Evolutionary conservation across 148 eudicot species (phyloP), one percentile per base, ranked within the genome.

Genomic region (Fallopia convolvulus): DNA sequence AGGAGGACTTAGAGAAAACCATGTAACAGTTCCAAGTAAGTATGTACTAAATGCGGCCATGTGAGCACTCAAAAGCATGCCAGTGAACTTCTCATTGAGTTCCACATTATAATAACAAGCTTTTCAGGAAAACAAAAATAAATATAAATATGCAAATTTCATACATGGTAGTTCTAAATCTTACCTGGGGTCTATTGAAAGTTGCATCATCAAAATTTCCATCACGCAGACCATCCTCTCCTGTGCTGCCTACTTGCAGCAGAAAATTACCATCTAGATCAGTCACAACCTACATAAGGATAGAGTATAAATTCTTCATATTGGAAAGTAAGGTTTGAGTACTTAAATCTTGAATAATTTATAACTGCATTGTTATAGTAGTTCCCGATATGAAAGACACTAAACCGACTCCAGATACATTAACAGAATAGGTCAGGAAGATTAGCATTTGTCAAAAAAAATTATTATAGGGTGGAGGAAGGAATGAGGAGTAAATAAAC

Each of bases 131-230:
- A 9, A 48, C 12, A 48, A 48, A 48, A 48, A 10, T 15, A 1
- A 55, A 55, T 18, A 55, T 36, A 55, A 53, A n/a, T 7, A 55
- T n/a, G 21, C 23, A n/a, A 55, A 55, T 5, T 55, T 58, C 65
- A 21, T 6, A 52, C 58, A 52, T 15, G 18, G 17, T 21, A 58
- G 17, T 52, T 52, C n/a, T 52, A 14, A 36, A 21, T 8, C 55
- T 86, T 80, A 89, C 99, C 91, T 94, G 99, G 74, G 99, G 99
- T 76, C 87, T 90, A 66, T 92, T 92, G 83, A 94, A 94, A 81
- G 89, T 85, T 70, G 96, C 93, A 71, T 92, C 93, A 77, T 89
- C 93, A 80, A 94, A 94, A 77, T 85, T 92, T 56, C 99, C 99
- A 87, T 94, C 97, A 86, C 82, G 90, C 74, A 94, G 76, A 75